Evolutionary conservation across 176 grass and related monocot genomes (phyloP), one percentile per base, ranked within the genome.

Genomic region (Juncus effusus): DNA sequence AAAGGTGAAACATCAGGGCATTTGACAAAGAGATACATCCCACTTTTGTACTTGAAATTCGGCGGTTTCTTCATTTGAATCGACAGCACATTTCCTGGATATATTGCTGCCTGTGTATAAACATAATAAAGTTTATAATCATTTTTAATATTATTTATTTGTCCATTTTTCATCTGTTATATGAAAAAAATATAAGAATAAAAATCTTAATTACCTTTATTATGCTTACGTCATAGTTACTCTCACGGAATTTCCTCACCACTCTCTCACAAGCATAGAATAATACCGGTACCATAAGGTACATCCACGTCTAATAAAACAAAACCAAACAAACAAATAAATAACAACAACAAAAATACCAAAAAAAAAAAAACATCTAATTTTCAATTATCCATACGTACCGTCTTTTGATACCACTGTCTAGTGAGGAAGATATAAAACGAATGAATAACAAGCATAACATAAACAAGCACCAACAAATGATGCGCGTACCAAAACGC

Each of bases 401-500:
- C 94, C 73, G 85, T 99, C 72, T 75, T 86, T 60, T 93, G 89
- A 85, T 99, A 99, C 94, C 94, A 99, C 61, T 89, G 50, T 73
- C 19, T 84, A 37, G 88, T 99, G 61, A 99, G 88, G 81, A 93
- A 99, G 64, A 99, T 86, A 71, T 89, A 99, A 82, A 84, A 99
- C 61, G 88, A 92, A 73, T 99, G 94, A 73, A 99, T 41, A 13
- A 89, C 74, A n/a, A 99, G 81, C 41, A 99, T 80, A 69, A 89
- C 47, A 64, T 93, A 99, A 3, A 69, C 88, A 54, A 99, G 71
- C 42, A 69, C 78, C 12, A 99, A 85, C 61, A 99, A 84, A 78
- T 99, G 94, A 58, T 93, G 94, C 16, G 94, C 85, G 9, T 99
- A 99, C 94, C 94, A 99, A 82, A 99, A 99, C 40, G 94, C 85